Base-by-base conservation (phyloP, 352 stramenopile genomes). In the Globisporangium yorkense region DNA sequence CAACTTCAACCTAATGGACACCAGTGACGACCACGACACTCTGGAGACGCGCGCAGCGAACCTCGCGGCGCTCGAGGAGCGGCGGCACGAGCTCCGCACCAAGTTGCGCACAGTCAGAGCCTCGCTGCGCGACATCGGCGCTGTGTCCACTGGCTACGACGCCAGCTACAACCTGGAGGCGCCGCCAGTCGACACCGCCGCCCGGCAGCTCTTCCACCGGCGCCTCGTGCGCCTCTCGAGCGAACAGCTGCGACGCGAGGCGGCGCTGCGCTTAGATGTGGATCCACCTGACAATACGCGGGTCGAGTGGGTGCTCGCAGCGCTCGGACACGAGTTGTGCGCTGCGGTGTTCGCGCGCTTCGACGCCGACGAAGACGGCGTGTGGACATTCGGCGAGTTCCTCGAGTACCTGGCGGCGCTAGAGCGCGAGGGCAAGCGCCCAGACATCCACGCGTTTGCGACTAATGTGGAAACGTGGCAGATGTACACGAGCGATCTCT, bases 401-500 rank as follows among this genome's bases (percentile, higher is more conserved):
- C 45, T 73, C 29, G 78, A 88, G 47, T 91, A 87, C 60, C 56
- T 80, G 21, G 65, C 68, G 3, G 74, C 65, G 16, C 46, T 89
- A 18, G 59, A 81, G 43, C 47, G 61, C 24, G 27, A 54, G 4
- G 37, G 33, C 0, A 16, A 51, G 2, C 71, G 66, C 0, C 29
- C 55, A 0, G 69, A 79, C 20, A 54, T 85, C 37, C 72, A 62
- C 20, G 68, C 54, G 3, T 66, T 88, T 53, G 55, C 65, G 3
- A 58, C 66, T 10, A 67, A 71, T 35, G 43, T 51, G 9, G 76
- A 91, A 59, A 54, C 75, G 7, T 91, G 78, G 81, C 65, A 65
- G 4, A 89, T 89, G 78, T 83, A 73, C 54, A 87, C 80, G 71
- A 83, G 56, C 57, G 81, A 89, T 43, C 51, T 71, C 5, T 83